Base-by-base conservation (phyloP, 129 eudicot genomes). In the Escallonia herrerae region DNA sequence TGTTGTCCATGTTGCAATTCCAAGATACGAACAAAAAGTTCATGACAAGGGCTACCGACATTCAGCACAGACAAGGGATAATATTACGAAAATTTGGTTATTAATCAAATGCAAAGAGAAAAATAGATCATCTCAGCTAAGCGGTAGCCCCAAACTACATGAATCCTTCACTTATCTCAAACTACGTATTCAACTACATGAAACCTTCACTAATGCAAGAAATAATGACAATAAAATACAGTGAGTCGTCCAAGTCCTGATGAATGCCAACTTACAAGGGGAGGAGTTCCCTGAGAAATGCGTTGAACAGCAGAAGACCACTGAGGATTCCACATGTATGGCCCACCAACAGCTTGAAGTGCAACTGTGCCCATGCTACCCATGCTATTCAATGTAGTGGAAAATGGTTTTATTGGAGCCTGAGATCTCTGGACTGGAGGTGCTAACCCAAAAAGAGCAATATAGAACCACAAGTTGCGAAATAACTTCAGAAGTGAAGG, bases 211-310 rank as follows among this genome's bases (percentile, higher is more conserved):
- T n/a, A 22, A 22, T 22, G 33, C 33, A 22, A 22, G 33, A 22
- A 22, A 22, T 22, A 22, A 22, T 22, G 33, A 22, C 0, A 22
- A 22, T 22, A 22, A 22, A 22, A 22, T 22, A 22, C 33, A 22
- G 33, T 22, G 33, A 22, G 33, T 22, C 33, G 33, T 22, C 33
- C 33, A 22, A 22, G 33, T 22, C 33, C 43, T 50, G 50, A 64
- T 58, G 52, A 43, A 65, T 45, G 64, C 63, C 22, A 72, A 87
- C 99, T 83, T 80, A 94, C 99, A 39, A 94, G 95, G 40, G 99
- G 95, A 68, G 99, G 99, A 42, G 99, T 89, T 76, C 97, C 99
- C 77, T 94, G 99, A 65, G 99, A 90, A 70, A 86, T 89, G 74
- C 82, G 87, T 70, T 86, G 99, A 71, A 94, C 95, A 79, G 99